These are phyloP conservation scores for Kalanchoe fedtschenkoi DNA, from an alignment of 164 flowering plant species.

Conservation along the genomic window DNA sequence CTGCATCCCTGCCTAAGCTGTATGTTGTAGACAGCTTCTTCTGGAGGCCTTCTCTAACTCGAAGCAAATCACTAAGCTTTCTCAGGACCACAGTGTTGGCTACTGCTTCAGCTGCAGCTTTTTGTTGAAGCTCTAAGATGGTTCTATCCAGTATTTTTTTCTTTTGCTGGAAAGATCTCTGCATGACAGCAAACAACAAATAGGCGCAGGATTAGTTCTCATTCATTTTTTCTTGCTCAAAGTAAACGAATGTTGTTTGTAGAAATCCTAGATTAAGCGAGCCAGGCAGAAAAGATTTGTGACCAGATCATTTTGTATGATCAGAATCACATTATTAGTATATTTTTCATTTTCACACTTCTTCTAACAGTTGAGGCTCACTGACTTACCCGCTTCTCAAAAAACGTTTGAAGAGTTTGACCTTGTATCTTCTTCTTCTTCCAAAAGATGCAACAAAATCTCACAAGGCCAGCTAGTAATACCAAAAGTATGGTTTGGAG, in stretches of 20 bases:
- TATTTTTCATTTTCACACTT: no score
- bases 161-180: constrained; percentile 53
- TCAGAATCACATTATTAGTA: no score
- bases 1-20: constrained; percentile 62
- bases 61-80: constrained; percentile 35
- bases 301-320: no score
- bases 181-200: constrained; percentile 12
- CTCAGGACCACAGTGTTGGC: constrained; percentile 29
- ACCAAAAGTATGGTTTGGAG: constrained; percentile 50
- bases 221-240: not conserved
- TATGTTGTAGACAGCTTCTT: constrained; percentile 78
- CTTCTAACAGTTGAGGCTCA: no score
- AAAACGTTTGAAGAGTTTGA: constrained; percentile 52
- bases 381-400: constrained; percentile 64
- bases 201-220: not conserved
- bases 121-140: constrained; percentile 52
- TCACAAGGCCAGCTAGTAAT: constrained; percentile 36
- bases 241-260: not conserved
- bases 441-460: constrained; percentile 83
- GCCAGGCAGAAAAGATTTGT: not conserved
- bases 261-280: not conserved
- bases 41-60: constrained; percentile 42
- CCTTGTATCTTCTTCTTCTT: constrained; percentile 59
- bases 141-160: constrained; percentile 47
- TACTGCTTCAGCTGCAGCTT: constrained; percentile 42